Percentiles rank a stretch among this genome's conserved stretches.
These are phyloP conservation scores for Macadamia tetraphylla DNA, from an alignment of 164 flowering plant genomes.

Conservation along the genomic window DNA sequence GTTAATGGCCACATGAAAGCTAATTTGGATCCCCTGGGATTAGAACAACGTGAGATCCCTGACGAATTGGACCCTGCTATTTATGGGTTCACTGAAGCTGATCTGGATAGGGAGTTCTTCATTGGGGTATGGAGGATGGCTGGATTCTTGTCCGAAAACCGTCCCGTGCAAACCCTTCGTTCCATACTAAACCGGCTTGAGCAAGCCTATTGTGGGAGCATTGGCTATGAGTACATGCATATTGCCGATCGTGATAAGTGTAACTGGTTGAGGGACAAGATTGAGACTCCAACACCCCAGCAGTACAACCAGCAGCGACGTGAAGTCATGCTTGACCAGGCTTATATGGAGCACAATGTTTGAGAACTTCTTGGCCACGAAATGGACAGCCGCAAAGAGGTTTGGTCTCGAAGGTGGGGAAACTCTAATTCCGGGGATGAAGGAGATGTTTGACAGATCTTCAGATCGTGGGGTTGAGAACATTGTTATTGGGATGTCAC, in stretches of 20 bases:
- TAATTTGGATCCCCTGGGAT: slow-evolving; percentile 73
- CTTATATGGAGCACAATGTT: slow-evolving; percentile 94
- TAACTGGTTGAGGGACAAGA: slow-evolving; percentile 93
- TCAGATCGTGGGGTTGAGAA: slow-evolving; percentile 87
- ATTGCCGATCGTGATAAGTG: slow-evolving; percentile 85
- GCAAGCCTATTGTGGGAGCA: slow-evolving; percentile 93
- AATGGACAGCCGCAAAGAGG: slow-evolving; percentile 81
- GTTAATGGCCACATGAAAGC: slow-evolving; percentile 96
- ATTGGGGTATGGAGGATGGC: slow-evolving; percentile 95
- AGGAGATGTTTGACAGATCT: slow-evolving; percentile 86
- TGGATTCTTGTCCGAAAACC: slow-evolving; percentile 91
- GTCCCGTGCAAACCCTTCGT: slow-evolving; percentile 89
- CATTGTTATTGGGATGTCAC: slow-evolving; percentile 85
- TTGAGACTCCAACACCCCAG: slow-evolving; percentile 78
- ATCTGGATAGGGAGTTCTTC: slow-evolving; percentile 90
- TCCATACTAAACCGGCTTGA: slow-evolving; percentile 82
- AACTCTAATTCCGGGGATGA: slow-evolving; percentile 90
- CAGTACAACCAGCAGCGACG: slow-evolving; percentile 64
- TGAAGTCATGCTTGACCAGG: slow-evolving; percentile 90
- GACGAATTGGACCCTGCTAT: slow-evolving; percentile 72
- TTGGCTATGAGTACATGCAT: slow-evolving; percentile 97
- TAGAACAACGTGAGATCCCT: slow-evolving; percentile 66
- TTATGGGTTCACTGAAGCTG: slow-evolving; percentile 88
- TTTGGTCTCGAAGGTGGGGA: slow-evolving; percentile 93
- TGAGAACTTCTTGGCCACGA: slow-evolving; percentile 82